Evolutionary conservation across 495 filamentous ascomycete species (phyloP), one percentile per base, ranked within the genome.

Genomic region (Diplogelasinospora grovesii): DNA sequence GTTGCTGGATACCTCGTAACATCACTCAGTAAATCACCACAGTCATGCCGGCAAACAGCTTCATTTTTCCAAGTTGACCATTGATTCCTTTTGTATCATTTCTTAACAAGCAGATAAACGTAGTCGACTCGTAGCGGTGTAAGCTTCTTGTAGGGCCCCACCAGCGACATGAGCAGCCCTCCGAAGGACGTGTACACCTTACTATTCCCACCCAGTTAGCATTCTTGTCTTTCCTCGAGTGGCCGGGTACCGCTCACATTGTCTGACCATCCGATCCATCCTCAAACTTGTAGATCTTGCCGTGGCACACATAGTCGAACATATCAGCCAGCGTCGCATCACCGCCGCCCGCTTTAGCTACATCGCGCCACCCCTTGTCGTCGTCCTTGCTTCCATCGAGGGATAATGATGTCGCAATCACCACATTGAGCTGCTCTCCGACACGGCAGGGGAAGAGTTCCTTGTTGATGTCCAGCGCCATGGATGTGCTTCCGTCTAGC

Each of bases 281-380:
- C 65, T 93, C 88, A 60, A 97, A 96, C 51, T 88, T 82, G 69
- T 99, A 99, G 23, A 95, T 82, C 78, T 96, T 97, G 45, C 92
- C 92, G 63, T 95, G 80, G 63, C 89, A 95, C 31, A 97, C 92
- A 61, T 99, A 99, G 53, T 99, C 93, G 46, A 80, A 99, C 62
- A 85, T 79, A 60, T 97, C 89, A 15, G 92, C 89, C 26, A 99
- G 68, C 8, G 78, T 86, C 36, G 77, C 65, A 58, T 94, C 87
- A 42, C 41, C 54, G 22, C 40, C 36, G 11, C 66, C 64, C n/a
- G 51, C 50, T 60, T 78, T 71, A 49, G 70, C 73, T 19, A 81
- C 71, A 34, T 89, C 84, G 56, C 86, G 79, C 89, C 89, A 95
- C 30, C 88, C 84, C 49, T 70, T 73, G 43, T 68, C 67, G 40